Conservation (phyloP, 805 yeast genomes). For the Tetrapisispora namnaoensis region DNA sequence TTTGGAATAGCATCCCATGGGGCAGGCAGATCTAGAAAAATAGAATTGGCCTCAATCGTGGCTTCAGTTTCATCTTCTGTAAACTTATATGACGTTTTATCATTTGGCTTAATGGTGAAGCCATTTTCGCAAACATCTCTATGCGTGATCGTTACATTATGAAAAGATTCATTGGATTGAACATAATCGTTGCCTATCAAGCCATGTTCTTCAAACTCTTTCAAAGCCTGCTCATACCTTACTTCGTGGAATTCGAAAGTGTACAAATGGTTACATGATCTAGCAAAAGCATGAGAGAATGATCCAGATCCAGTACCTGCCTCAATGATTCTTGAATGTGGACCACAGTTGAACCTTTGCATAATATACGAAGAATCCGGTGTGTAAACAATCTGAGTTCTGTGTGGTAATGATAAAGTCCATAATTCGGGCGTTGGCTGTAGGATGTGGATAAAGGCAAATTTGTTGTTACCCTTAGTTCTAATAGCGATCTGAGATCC, state of each 20-base stretch:
- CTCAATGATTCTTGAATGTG: slow-evolving; percentile 77
- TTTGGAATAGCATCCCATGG: slow-evolving; percentile 95
- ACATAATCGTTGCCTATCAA: slow-evolving; percentile 24
- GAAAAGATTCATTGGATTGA: slow-evolving; percentile 8
- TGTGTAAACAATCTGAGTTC: slow-evolving; percentile 95
- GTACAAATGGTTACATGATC: slow-evolving; percentile 71
- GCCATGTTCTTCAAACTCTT: slow-evolving; percentile 69
- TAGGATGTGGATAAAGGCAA: slow-evolving; percentile 77
- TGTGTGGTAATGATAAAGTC: slow-evolving; percentile 91
- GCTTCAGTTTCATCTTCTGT: slow-evolving; percentile 22
- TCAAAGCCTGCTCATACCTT: slow-evolving; percentile 66
- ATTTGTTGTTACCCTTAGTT: slow-evolving; percentile 42
- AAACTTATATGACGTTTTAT: slow-evolving; percentile 18
- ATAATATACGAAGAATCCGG: slow-evolving; percentile 89
- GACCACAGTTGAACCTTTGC: slow-evolving; percentile 64
- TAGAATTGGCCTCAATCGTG: slow-evolving; percentile 51
- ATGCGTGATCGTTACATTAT: slow-evolving; percentile 63
- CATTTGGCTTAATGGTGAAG: slow-evolving; percentile 40
- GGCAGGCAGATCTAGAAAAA: slow-evolving; percentile 87
- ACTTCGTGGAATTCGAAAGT: slow-evolving; percentile 89
- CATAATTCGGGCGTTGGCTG: slow-evolving; percentile 94
- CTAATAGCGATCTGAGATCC: slow-evolving; percentile 78
- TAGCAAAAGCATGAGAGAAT: slow-evolving; percentile 83
- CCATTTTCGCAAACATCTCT: slow-evolving; percentile 90
- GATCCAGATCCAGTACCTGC: slow-evolving; percentile 99